phyloP scores from a whole-genome alignment of 331 rosid genomes.

The Acacia pycnantha region DNA sequence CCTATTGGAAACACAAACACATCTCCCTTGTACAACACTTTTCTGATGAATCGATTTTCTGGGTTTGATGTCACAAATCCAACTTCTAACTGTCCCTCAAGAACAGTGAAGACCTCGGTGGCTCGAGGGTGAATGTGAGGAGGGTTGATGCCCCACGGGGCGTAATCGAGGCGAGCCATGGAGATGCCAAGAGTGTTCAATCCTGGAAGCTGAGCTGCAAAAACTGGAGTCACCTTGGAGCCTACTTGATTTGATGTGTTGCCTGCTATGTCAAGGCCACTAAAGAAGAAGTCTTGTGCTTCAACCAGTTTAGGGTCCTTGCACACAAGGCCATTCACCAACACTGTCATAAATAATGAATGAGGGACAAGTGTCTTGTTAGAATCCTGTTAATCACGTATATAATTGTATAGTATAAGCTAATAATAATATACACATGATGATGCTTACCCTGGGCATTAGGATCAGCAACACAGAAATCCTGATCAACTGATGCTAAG shows the following conservation, averaged over 20 bases:
- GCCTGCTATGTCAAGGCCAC: conserved; percentile 53
- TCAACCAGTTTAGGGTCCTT: conserved; percentile 52
- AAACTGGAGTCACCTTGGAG: conserved; percentile 49
- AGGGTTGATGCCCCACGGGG: conserved; percentile 63
- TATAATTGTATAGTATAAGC: too few species aligned
- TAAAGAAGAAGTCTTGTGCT: conserved; percentile 51
- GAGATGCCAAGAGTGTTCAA: conserved; percentile 56
- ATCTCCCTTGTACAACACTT: conserved; percentile 58
- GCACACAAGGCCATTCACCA: conserved; percentile 49
- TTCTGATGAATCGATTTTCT: conserved; percentile 43
- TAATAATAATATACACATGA: too few species aligned
- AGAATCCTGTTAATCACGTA: neutral
- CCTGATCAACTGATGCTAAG: conserved; percentile 38
- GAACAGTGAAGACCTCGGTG: conserved; percentile 46
- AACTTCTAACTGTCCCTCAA: conserved; percentile 50
- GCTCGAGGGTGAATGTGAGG: conserved; percentile 76
- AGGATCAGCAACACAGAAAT: conserved; percentile 61
- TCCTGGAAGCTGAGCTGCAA: conserved; percentile 58
- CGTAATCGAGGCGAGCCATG: conserved; percentile 46
- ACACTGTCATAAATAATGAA: conserved; percentile 30
- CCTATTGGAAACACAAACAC: conserved; percentile 70
- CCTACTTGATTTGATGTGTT: conserved; percentile 56
- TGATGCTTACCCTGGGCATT: conserved; percentile 37
- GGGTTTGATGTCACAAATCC: conserved; percentile 71
- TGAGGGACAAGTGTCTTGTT: neutral